A percentile compares a stretch with the other conserved stretches of the same genome.
Conservation (phyloP, 139 green algal genomes). For the Yamagishiella unicocca region DNA sequence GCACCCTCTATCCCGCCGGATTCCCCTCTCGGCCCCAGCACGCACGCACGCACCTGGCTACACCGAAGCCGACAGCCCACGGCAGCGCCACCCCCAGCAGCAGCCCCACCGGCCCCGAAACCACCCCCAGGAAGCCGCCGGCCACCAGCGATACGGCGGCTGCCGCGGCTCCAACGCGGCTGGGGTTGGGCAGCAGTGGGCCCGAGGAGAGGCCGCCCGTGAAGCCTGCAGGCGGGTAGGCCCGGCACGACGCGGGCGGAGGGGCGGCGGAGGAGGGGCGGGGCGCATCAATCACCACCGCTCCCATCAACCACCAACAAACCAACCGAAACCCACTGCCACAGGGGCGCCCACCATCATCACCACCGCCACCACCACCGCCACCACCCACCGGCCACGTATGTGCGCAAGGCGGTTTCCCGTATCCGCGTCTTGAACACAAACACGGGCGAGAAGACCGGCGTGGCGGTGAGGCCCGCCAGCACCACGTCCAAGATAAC, state of each 20-base stretch:
- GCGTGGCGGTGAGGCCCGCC: background rate
- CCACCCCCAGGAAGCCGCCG: background rate
- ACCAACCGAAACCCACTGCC: no score
- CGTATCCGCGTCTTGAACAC: slow-evolving; percentile 37
- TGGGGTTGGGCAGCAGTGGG: slow-evolving; percentile 32
- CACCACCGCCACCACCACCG: background rate
- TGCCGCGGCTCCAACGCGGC: background rate
- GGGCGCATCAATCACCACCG: no score
- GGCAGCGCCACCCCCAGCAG: background rate
- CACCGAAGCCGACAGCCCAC: background rate
- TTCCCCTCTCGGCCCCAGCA: no score
- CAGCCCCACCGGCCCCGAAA: background rate
- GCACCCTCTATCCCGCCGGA: no score
- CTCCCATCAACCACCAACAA: no score
- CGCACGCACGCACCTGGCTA: slow-evolving; percentile 18
- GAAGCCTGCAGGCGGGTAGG: slow-evolving; percentile 21
- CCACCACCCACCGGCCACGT: slow-evolving; percentile 34
- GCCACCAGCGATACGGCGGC: background rate
- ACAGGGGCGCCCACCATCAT: no score
- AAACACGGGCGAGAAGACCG: slow-evolving; percentile 27
- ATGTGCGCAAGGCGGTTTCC: slow-evolving; percentile 5
- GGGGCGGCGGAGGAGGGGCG: no score
- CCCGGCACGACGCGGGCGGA: no score
- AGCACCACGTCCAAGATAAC: slow-evolving; percentile 19
- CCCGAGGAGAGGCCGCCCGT: slow-evolving; percentile 1